phyloP scores from a whole-genome alignment of 2,329 filamentous ascomycete genomes.

The Penicillium olsonii region DNA sequence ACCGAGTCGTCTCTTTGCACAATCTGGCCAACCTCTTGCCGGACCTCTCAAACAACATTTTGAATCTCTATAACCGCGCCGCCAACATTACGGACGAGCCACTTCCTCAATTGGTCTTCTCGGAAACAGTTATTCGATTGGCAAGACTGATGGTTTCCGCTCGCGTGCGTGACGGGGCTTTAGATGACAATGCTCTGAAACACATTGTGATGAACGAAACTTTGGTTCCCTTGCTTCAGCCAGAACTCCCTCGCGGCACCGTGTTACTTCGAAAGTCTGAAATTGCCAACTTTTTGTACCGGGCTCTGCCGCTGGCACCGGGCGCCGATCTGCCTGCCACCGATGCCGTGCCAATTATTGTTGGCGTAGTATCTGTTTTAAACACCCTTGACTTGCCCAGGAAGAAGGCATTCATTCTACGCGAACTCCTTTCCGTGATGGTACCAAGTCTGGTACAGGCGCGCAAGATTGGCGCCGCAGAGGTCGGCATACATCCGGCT shows the following conservation, averaged over 20 bases:
- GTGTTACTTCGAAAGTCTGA: constrained; percentile 59
- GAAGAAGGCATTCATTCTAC: constrained; percentile 88
- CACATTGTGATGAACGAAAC: constrained; percentile 60
- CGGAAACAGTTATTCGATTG: constrained; percentile 59
- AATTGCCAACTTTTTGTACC: constrained; percentile 66
- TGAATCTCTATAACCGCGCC: constrained; percentile 57
- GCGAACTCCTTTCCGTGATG: constrained; percentile 79
- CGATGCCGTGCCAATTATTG: constrained; percentile 76
- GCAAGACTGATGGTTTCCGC: constrained; percentile 55
- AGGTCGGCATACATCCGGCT: constrained; percentile 92
- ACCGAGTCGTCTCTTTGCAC: constrained; percentile 47
- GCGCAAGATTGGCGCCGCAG: constrained; percentile 88
- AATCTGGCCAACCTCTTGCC: constrained; percentile 57
- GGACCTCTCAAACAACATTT: constrained; percentile 58
- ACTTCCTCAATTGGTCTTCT: constrained; percentile 55
- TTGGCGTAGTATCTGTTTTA: constrained; percentile 85
- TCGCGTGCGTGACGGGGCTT: constrained; percentile 51
- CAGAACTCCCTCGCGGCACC: constrained; percentile 38
- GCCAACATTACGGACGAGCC: constrained; percentile 55
- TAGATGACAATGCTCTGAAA: constrained; percentile 55
- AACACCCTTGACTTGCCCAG: constrained; percentile 76
- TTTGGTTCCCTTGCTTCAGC: constrained; percentile 36
- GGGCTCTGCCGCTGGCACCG: constrained; percentile 67
- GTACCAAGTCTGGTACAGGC: constrained; percentile 87
- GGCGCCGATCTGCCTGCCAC: constrained; percentile 66